Base-by-base conservation (phyloP, 495 filamentous ascomycete species). In the Lophium mytilinum region DNA sequence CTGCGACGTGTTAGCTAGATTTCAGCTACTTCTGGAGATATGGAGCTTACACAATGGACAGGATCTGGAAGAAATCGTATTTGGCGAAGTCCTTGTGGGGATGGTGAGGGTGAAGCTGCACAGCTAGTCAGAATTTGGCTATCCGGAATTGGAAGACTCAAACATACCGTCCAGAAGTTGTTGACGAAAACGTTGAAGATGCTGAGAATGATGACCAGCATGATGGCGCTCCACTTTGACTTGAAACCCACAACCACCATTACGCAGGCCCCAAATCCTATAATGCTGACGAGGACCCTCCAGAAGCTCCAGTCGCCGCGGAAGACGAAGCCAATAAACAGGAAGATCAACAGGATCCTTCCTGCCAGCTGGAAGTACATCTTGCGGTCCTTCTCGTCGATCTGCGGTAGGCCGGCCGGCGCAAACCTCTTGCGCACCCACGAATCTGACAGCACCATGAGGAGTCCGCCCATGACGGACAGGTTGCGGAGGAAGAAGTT, bases 161-260 rank as follows among this genome's bases (percentile, higher is more conserved):
- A 64, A 81, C 88, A 78, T 78, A 97, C 92, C 71, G 92, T 97
- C 93, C 93, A 98, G 83, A 96, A 98, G 80, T 98, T 98, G 83
- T 98, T 98, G 54, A 98, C 94, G 62, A 96, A 63, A 35, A 97
- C 68, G 70, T 98, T 98, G 78, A 98, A 97, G 53, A 96, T 79
- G 74, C 90, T 95, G 70, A 98, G 73, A 67, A 98, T 88, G 50
- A 97, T 81, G 34, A 98, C 93, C 50, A 98, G 76, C 59, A 97
- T 83, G 36, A 91, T 89, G 14, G 93, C 92, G 70, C 92, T 96
- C 79, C 85, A 95, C 81, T 98, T 98, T 57, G 93, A 91, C 84
- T 98, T 98, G 81, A 98, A 98, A 45, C 93, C 93, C 56, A 98
- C 94, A 41, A 96, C 88, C 57, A 98, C 93, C 93, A 98, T 98